Base-by-base conservation (phyloP, 164 flowering plant species). In the Berberis thunbergii region DNA sequence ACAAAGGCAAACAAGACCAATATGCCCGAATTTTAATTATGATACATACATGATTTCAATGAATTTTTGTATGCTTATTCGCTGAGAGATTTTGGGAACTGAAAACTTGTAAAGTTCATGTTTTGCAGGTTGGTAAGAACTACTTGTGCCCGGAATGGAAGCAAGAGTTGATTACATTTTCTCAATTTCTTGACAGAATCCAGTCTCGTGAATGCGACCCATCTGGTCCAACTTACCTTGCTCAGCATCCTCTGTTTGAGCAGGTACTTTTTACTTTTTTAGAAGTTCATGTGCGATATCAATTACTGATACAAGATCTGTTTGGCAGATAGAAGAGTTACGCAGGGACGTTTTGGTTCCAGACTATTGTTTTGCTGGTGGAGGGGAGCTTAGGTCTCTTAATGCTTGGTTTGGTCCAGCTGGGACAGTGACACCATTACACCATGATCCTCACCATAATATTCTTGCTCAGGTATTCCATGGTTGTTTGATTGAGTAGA, bases 371-470 rank as follows among this genome's bases (percentile, higher is more conserved):
- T 89, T 67, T 79, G 80, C 83, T 72, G 96, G 94, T 67, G 97
- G 88, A 45, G 97, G 97, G 50, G 96, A 91, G 73, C 80, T 91
- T 41, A 84, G 83, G 68, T 78, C 99, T 53, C 72, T 94, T 43
- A 91, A 94, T 81, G 93, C 97, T 67, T 94, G 99, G 97, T 89
- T 91, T 75, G 99, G 99, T 72, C 99, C 99, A 63, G 78, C 94
- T 68, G 94, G 96, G 54, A 91, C 99, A 0, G 94, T 94, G 48
- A 91, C 99, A 49, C 99, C 99, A 40, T 77, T 94, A 80, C 99
- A 94, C 79, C 96, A 94, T 76, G 99, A 94, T 76, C 99, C 99
- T 39, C 96, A 94, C 76, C 99, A 94, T 73, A 94, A 89, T 76
- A 83, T 94, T 70, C 85, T 91, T 70, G 96, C 96, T 73, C 99